Conservation (phyloP, 1,284 basidiomycete genomes). For the Retiboletus flavoniger region DNA sequence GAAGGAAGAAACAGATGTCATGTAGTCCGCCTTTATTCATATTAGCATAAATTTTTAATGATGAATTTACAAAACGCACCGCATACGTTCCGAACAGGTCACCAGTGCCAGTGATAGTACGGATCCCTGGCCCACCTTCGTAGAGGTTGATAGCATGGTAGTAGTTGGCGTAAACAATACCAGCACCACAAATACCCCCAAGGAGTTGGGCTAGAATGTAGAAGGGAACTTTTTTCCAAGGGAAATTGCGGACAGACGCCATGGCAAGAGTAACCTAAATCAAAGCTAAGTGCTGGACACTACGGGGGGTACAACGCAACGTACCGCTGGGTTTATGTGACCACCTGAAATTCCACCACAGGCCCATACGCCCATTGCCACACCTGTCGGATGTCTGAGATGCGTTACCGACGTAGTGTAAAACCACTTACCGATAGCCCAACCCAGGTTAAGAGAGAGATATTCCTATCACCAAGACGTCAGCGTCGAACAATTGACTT, state of each 20-base stretch:
- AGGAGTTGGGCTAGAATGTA: slow-evolving; percentile 73
- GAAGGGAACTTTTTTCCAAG: slow-evolving; percentile 73
- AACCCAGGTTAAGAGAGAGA: slow-evolving; percentile 61
- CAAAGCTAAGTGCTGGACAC: slow-evolving; percentile 3
- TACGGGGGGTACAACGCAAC: slow-evolving; percentile 16
- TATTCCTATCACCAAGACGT: slow-evolving; percentile 43
- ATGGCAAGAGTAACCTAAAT: slow-evolving; percentile 64
- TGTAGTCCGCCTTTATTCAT: slow-evolving; percentile 48
- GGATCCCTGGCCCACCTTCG: slow-evolving; percentile 59
- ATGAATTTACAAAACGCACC: slow-evolving; percentile 39
- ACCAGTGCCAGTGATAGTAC: slow-evolving; percentile 67
- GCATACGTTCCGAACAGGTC: slow-evolving; percentile 70
- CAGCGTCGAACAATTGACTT: not conserved
- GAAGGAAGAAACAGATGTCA: slow-evolving; percentile 58
- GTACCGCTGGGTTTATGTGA: slow-evolving; percentile 75
- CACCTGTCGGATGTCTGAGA: slow-evolving; percentile 31
- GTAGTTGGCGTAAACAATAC: slow-evolving; percentile 74
- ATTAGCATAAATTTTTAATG: slow-evolving; percentile 14
- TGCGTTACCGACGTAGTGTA: not conserved
- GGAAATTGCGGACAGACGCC: slow-evolving; percentile 70
- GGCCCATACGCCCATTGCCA: slow-evolving; percentile 67
- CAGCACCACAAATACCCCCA: slow-evolving; percentile 67
- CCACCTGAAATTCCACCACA: slow-evolving; percentile 69
- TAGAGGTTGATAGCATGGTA: slow-evolving; percentile 69
- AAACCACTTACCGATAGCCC: slow-evolving; percentile 54